Evolutionary conservation across 2,329 filamentous ascomycete genomes (phyloP), one percentile per base, ranked within the genome.

Genomic region (Trichoderma semiorbis): DNA sequence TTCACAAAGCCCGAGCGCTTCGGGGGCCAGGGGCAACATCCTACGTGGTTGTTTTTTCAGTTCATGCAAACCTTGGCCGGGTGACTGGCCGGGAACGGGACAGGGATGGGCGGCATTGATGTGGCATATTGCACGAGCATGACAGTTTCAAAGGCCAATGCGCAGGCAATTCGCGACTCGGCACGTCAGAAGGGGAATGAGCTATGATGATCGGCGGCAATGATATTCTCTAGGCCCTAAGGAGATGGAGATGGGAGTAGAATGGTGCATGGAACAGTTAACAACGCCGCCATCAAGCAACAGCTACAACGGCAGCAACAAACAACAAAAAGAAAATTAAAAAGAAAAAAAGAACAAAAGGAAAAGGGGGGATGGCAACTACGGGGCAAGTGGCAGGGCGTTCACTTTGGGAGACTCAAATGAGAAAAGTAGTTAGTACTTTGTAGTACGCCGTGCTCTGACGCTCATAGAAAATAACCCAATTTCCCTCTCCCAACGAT

Each of bases 121-220:
- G 60, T 50, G 60, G 60, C 67, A 39, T 50, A 72, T 70, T 63
- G 67, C 60, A 72, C 60, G 50, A 70, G 71, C 66, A 72, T 47
- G 67, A 68, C 26, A 39, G 32, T 34, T 63, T 57, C 58, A 36
- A 43, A 47, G 58, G 66, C 50, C 67, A 66, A 70, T 64, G 71
- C 58, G 66, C 66, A 58, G 71, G 47, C 50, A 50, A 21, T 61
- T 58, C 53, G 26, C 57, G 21, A 66, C 69, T 71, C 63, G 55
- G 32, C 62, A 71, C 30, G 62, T 36, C 39, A 55, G 43, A 55
- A 32, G 58, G 34, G 60, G 32, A 58, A 72, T 50, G 34, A 26
- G 50, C 34, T 58, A 69, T 71, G 64, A 72, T 55, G 69, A 69
- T 74, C 53, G 55, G 72, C 73, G 65, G 70, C 72, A 72, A 69